Evolutionary conservation across 2,329 filamentous ascomycete genomes (phyloP).

Genomic region (Lachnellula hyalina): DNA sequence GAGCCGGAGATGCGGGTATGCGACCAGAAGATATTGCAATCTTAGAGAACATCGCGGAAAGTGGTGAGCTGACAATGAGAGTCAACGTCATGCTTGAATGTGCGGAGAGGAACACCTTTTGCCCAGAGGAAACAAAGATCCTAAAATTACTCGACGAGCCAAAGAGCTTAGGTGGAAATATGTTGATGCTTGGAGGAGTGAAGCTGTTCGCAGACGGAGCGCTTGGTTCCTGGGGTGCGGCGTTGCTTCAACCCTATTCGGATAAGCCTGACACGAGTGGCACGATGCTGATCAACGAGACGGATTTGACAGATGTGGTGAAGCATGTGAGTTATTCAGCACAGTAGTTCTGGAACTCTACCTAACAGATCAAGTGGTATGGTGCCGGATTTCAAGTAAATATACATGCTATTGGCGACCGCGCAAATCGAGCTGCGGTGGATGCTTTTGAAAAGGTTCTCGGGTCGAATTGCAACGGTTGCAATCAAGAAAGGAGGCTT

Average conservation of each 20-base stretch:
- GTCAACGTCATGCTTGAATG: conserved; percentile 68
- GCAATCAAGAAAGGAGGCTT: conserved; percentile 53
- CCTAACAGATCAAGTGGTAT: conserved; percentile 45
- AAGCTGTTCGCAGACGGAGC: conserved; percentile 69
- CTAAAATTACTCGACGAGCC: conserved; percentile 17
- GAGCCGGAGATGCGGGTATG: conserved; percentile 64
- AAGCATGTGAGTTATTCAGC: conserved; percentile 25
- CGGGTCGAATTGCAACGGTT: conserved; percentile 46
- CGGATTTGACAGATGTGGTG: conserved; percentile 48
- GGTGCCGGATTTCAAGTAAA: conserved; percentile 60
- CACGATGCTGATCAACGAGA: conserved; percentile 62
- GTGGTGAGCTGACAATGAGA: conserved; percentile 53
- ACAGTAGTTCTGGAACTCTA: neutral
- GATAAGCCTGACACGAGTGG: conserved; percentile 58
- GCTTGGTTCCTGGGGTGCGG: conserved; percentile 65
- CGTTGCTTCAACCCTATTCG: conserved; percentile 64
- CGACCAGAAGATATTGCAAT: conserved; percentile 49
- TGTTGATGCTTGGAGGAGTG: conserved; percentile 54
- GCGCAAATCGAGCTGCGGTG: conserved; percentile 59
- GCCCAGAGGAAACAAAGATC: conserved; percentile 45
- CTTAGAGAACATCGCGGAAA: conserved; percentile 45
- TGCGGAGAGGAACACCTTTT: conserved; percentile 57
- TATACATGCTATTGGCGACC: conserved; percentile 68
- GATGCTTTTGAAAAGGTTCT: conserved; percentile 57
- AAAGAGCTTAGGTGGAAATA: conserved; percentile 18